A percentile compares a stretch with the other conserved stretches of the same genome.
Conservation (phyloP, 805 yeast genomes). For the Candida berthetii region DNA sequence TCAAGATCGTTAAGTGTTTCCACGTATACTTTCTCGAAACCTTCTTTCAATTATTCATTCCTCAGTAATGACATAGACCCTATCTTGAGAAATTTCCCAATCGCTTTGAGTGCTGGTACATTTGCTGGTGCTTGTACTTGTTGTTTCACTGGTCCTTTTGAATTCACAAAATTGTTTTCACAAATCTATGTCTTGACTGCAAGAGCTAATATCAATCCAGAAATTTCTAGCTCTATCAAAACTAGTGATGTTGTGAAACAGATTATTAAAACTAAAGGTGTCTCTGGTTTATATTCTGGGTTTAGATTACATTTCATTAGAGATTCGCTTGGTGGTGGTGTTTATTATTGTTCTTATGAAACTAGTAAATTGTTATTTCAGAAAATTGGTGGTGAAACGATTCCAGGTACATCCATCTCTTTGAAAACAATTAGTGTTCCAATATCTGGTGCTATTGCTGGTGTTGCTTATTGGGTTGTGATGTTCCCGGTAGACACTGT, state of each 20-base stretch:
- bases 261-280: slow-evolving; percentile 54
- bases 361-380: slow-evolving; percentile 50
- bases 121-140: slow-evolving; percentile 62
- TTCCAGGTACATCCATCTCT: background rate
- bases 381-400: slow-evolving; percentile 9
- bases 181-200: slow-evolving; percentile 48
- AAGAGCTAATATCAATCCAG: too few relatives aligned
- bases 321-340: slow-evolving; percentile 65
- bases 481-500: background rate
- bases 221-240: too few relatives aligned
- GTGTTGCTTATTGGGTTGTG: background rate
- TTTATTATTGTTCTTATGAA: slow-evolving; percentile 74
- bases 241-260: slow-evolving; percentile 42
- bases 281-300: slow-evolving; percentile 66
- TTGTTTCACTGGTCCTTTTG: slow-evolving; percentile 75
- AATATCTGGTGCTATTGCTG: background rate
- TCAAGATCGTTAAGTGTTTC: slow-evolving; percentile 64
- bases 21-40: slow-evolving; percentile 51
- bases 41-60: slow-evolving; percentile 23
- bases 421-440: background rate
- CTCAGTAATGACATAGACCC: slow-evolving; percentile 5
- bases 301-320: slow-evolving; percentile 59
- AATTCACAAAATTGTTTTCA: slow-evolving; percentile 74
- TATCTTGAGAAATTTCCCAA: slow-evolving; percentile 32
- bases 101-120: slow-evolving; percentile 50